A percentile compares a stretch with the other conserved stretches of the same genome.
These are phyloP conservation scores for Phytophthora litchii DNA, from an alignment of 352 stramenopile species.

Conservation along the genomic window DNA sequence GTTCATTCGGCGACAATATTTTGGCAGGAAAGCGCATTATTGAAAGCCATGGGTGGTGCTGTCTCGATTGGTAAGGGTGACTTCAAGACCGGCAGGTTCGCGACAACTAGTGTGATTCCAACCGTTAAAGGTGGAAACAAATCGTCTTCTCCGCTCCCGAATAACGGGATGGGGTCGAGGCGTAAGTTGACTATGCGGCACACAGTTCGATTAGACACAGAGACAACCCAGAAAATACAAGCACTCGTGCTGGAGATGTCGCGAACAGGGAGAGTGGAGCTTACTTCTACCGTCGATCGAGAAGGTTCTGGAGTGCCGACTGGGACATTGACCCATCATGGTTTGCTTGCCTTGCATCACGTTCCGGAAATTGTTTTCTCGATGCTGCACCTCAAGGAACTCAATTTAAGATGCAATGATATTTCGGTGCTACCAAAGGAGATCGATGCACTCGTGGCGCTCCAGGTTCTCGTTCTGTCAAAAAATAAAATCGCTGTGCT, in stretches of 20 bases:
- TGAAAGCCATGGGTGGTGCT: slow-evolving; percentile 32
- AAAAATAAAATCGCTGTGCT: slow-evolving; percentile 70
- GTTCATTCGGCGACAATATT: too few species aligned
- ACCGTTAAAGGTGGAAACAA: not conserved
- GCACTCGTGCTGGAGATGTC: slow-evolving; percentile 62
- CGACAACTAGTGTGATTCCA: slow-evolving; percentile 26
- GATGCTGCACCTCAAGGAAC: slow-evolving; percentile 62
- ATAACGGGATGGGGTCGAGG: slow-evolving; percentile 15
- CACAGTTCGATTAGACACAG: slow-evolving; percentile 37
- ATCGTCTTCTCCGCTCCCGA: slow-evolving; percentile 2
- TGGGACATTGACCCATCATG: slow-evolving; percentile 58
- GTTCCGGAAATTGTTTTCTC: slow-evolving; percentile 65
- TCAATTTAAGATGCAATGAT: slow-evolving; percentile 73
- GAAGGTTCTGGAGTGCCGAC: slow-evolving; percentile 42
- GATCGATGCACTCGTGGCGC: slow-evolving; percentile 48
- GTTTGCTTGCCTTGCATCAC: slow-evolving; percentile 52
- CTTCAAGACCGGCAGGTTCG: slow-evolving; percentile 7
- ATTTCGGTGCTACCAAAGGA: slow-evolving; percentile 62
- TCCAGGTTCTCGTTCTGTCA: slow-evolving; percentile 58
- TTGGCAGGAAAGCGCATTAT: not conserved
- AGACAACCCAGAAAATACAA: slow-evolving; percentile 36
- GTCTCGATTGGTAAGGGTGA: slow-evolving; percentile 26
- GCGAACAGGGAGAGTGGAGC: slow-evolving; percentile 53
- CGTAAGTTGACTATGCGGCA: slow-evolving; percentile 46
- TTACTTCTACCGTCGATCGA: slow-evolving; percentile 58